These are phyloP conservation scores for Alternaria gansuensis DNA, from an alignment of 2,329 filamentous ascomycete genomes.

Conservation along the genomic window DNA sequence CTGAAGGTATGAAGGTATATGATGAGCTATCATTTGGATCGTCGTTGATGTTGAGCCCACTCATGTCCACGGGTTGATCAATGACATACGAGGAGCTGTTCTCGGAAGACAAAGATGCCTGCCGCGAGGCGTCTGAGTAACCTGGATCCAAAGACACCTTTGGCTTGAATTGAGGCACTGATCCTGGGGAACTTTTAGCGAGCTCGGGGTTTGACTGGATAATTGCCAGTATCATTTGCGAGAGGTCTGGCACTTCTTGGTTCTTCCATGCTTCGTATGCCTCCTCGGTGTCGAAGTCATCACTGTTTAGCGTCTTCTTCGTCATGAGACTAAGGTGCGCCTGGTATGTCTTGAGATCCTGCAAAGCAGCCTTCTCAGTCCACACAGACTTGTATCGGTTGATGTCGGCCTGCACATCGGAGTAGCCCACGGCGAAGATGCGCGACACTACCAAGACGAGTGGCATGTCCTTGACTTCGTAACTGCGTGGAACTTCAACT, in stretches of 20 bases:
- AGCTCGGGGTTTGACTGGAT: constrained; percentile 85
- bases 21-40: constrained; percentile 65
- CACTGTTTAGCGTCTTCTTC: constrained; percentile 75
- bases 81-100: constrained; percentile 63
- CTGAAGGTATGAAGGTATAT: constrained; percentile 89
- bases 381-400: constrained; percentile 80
- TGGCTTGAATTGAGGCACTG: constrained; percentile 66
- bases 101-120: constrained; percentile 56
- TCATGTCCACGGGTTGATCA: constrained; percentile 74
- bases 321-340: constrained; percentile 84
- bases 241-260: constrained; percentile 84
- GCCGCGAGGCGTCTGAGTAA: constrained; percentile 59
- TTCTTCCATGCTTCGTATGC: constrained; percentile 91
- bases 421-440: constrained; percentile 82
- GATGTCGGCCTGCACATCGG: constrained; percentile 86
- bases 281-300: constrained; percentile 91
- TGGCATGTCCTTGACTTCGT: constrained; percentile 97
- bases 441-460: constrained; percentile 86
- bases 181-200: constrained; percentile 74
- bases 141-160: constrained; percentile 53
- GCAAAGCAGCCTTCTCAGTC: constrained; percentile 90
- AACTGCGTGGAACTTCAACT: constrained; percentile 81
- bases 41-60: constrained; percentile 69
- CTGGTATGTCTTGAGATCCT: constrained; percentile 93
- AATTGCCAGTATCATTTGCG: constrained; percentile 92